These are phyloP conservation scores for Backusella morwellensis DNA, from an alignment of 192 early-diverging fungal genomes.

Conservation along the genomic window DNA sequence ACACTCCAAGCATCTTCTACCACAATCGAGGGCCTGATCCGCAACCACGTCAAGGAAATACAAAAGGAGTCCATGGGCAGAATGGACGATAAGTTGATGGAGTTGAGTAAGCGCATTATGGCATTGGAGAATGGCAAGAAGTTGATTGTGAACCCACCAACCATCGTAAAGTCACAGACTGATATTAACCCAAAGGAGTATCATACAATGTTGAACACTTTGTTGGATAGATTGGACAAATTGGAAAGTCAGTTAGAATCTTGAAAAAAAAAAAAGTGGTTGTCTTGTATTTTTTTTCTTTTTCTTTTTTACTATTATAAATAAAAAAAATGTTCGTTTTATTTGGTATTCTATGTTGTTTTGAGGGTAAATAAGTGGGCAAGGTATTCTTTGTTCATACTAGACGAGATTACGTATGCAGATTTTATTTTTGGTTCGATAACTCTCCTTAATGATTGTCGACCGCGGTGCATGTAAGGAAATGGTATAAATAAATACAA, in stretches of 20 bases:
- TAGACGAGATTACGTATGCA: too few species aligned
- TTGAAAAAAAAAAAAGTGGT: background rate
- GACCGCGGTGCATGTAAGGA: too few species aligned
- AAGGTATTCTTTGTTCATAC: too few species aligned
- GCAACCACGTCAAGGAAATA: slow-evolving; percentile 70
- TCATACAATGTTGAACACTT: slow-evolving; percentile 20
- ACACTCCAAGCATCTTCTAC: slow-evolving; percentile 67
- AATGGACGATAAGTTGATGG: slow-evolving; percentile 43
- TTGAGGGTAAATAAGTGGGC: too few species aligned
- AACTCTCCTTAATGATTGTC: too few species aligned
- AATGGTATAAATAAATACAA: too few species aligned
- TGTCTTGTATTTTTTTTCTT: background rate
- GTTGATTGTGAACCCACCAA: slow-evolving; percentile 15
- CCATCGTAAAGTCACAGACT: slow-evolving; percentile 34
- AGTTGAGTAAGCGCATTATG: slow-evolving; percentile 10
- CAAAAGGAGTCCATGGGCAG: slow-evolving; percentile 57
- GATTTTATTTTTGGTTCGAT: too few species aligned
- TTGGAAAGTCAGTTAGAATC: slow-evolving; percentile 28
- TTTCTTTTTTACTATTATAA: background rate
- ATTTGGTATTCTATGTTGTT: too few species aligned
- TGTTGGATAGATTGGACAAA: slow-evolving; percentile 30
- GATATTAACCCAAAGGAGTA: slow-evolving; percentile 32
- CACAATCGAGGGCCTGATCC: slow-evolving; percentile 78
- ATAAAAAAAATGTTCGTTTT: too few species aligned
- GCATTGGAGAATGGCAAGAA: slow-evolving; percentile 6